These are phyloP conservation scores for Przewalskia tangutica DNA, from an alignment of 257 asterid species.

Conservation along the genomic window DNA sequence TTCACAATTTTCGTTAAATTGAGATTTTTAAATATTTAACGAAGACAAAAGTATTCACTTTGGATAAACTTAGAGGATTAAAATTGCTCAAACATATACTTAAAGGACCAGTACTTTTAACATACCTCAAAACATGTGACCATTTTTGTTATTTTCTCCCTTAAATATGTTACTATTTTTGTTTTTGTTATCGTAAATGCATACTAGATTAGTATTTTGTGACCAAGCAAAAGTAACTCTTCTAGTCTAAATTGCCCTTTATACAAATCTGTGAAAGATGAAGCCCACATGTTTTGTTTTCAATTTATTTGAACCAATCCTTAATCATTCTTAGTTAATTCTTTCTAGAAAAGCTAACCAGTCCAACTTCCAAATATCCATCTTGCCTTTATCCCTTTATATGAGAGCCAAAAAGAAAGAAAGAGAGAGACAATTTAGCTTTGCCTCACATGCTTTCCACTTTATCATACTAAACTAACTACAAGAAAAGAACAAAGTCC, in stretches of 20 bases:
- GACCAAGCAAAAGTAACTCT: not conserved
- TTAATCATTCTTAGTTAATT: slow-evolving; percentile 3
- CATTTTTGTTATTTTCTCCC: not conserved
- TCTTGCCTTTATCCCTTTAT: slow-evolving; percentile 41
- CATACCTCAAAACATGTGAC: not conserved
- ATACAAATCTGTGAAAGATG: not conserved
- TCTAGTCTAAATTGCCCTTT: not conserved
- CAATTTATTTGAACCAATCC: too few relatives aligned
- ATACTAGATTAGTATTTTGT: not conserved
- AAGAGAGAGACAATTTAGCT: slow-evolving; percentile 69
- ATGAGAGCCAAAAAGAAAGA: slow-evolving; percentile 17
- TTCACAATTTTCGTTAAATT: not conserved
- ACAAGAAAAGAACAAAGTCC: slow-evolving; percentile 79
- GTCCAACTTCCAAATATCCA: slow-evolving; percentile 52
- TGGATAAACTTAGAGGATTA: not conserved
- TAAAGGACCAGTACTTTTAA: not conserved
- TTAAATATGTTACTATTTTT: not conserved
- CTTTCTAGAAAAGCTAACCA: slow-evolving; percentile 35
- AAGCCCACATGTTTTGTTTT: not conserved
- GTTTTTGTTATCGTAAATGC: too few relatives aligned
- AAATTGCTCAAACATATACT: not conserved
- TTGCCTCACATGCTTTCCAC: slow-evolving; percentile 90
- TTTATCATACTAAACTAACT: slow-evolving; percentile 63
- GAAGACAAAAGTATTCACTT: not conserved
- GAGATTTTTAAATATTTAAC: not conserved